Evolutionary conservation across 2,329 filamentous ascomycete genomes (phyloP).

Genomic region (Endoconidiophora polonica): DNA sequence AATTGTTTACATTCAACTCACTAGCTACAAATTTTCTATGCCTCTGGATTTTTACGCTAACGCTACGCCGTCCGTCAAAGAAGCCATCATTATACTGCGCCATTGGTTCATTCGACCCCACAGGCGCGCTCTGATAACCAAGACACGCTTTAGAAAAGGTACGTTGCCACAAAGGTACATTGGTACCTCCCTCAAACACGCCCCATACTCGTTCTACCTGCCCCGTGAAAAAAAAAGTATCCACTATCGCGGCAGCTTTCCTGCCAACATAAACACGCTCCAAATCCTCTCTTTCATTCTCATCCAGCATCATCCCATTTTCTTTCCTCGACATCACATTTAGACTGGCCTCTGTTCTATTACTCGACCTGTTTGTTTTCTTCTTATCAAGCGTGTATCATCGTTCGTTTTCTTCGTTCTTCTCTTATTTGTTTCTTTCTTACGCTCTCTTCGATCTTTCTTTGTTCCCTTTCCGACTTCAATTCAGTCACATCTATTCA

Average conservation of each 20-base stretch:
- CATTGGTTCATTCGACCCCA: neutral
- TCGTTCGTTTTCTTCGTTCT: constrained; percentile 16
- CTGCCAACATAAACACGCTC: constrained; percentile 12
- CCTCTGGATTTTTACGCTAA: neutral
- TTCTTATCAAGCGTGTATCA: constrained; percentile 12
- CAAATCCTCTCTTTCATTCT: constrained; percentile 10
- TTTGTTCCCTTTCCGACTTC: constrained; percentile 14
- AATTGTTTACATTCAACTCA: neutral
- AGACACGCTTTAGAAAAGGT: constrained; percentile 15
- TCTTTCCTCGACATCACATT: constrained; percentile 1
- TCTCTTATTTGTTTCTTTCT: constrained; percentile 15
- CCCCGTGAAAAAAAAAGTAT: constrained; percentile 6
- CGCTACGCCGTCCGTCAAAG: too few species aligned
- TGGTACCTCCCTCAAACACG: constrained; percentile 12
- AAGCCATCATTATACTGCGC: too few species aligned
- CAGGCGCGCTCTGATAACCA: constrained; percentile 8
- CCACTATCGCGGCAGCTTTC: constrained; percentile 13
- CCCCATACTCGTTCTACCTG: constrained; percentile 9
- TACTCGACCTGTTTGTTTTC: constrained; percentile 11
- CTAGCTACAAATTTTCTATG: neutral
- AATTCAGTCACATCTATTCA: constrained; percentile 14
- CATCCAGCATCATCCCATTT: neutral
- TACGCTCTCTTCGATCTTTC: constrained; percentile 14
- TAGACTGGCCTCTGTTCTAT: constrained; percentile 8
- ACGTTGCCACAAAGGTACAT: constrained; percentile 17